Evolutionary conservation across 2,329 filamentous ascomycete genomes (phyloP), one percentile per base, ranked within the genome.

Genomic region (Cordyceps cateniannulata): DNA sequence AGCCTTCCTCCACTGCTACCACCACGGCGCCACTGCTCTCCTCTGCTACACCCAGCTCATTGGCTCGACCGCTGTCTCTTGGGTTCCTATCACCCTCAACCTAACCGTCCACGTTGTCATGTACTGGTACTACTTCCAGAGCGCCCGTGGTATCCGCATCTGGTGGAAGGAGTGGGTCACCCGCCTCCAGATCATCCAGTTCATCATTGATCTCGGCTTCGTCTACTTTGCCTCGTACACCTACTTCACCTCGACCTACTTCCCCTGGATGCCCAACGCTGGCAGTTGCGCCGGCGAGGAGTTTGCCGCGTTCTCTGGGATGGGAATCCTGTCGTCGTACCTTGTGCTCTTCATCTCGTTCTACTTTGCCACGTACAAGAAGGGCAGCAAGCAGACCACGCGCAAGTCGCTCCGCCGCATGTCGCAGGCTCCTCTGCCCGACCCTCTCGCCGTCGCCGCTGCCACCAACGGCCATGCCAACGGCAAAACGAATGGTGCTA

Each of bases 71-170:
- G 85, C 93, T 48, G 93, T 98, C 61, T 96, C 93, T 63, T 98
- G 93, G 93, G 91, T 96, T 60, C 87, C 89, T 64, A 98, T 98
- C 74, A 88, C 86, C 59, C 85, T 98, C 69, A 98, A 98, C 84
- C 79, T 98, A 72, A 86, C 85, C 65, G 93, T 98, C 60, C 93
- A 98, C 79, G 93, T 98, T 62, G 90, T 97, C 73, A 98, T 98
- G 93, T 98, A 98, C 88, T 97, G 93, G 93, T 98, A 98, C 87
- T 98, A 98, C 85, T 98, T 98, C 88, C 93, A 98, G 84, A 93
- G 91, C 72, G 93, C 93, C 60, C 92, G 93, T 69, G 95, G 95
- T 68, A 86, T 98, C 76, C 88, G 88, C 71, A 95, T 97, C 78
- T 97, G 93, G 93, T 98, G 93, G 93, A 98, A 98, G 89, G 91